Base-by-base conservation (phyloP, 495 filamentous ascomycete genomes). In the Aspergillus affinis region DNA sequence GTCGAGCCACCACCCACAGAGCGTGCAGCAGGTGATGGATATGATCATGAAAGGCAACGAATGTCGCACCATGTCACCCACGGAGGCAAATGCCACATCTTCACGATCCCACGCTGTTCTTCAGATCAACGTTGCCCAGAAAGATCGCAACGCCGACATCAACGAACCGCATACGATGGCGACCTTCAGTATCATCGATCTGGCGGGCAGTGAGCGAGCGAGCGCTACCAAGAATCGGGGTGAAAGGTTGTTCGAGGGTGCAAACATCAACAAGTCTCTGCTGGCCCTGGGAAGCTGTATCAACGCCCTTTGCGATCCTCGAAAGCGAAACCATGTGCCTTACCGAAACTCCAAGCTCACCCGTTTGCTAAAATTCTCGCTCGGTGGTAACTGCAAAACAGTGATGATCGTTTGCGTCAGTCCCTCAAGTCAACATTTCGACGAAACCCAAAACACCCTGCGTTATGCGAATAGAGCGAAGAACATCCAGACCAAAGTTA, bases 361-460 rank as follows among this genome's bases (percentile, higher is more conserved):
- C 2, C 89, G 94, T 47, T 79, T 99, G 1, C 84, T 99, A 26
- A 99, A 99, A 64, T 99, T 99, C 76, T 95, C 92, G 2, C 82
- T 99, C 1, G 94, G 94, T 48, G 94, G 94, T 3, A 99, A 99
- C 70, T 99, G 94, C 79, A 93, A 90, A 78, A 99, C 94, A 12
- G 94, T 99, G 66, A 99, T 99, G 94, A 99, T 99, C 67, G 94
- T 99, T 32, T 99, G 94, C 67, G 92, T 98, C 54, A 96, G 92
- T 67, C 94, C 94, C 15, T 97, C 92, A 8, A 98, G 94, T 70
- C 88, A 90, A 46, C 94, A 99, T 74, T 99, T 95, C 69, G 94
- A 99, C 69, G 94, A 99, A 69, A 99, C 94, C 0, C 94, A 99
- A 64, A 99, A 99, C 68, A 99, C 94, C 3, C 78, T 99, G 17